These are phyloP conservation scores for Pichia sp. DNA, from an alignment of 1,139 yeast genomes.

Conservation along the genomic window DNA sequence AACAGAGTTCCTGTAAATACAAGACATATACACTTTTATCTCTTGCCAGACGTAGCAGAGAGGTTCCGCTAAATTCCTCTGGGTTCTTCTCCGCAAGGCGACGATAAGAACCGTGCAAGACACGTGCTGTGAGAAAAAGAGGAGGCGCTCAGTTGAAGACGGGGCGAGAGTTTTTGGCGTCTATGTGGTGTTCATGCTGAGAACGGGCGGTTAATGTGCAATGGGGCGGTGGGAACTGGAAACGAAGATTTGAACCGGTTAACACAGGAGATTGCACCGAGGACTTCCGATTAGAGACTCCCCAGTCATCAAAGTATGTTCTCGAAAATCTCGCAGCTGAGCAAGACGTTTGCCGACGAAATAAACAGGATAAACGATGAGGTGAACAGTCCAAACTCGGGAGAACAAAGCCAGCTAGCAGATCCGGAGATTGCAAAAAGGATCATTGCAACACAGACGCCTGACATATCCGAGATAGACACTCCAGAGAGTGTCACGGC, in stretches of 20 bases:
- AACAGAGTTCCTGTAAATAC: no score
- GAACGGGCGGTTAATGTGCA: not conserved
- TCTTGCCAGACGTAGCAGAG: no score
- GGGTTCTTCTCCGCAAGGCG: no score
- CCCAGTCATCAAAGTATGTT: conserved; percentile 42
- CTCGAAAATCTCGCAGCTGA: conserved; percentile 53
- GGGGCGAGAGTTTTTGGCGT: not conserved
- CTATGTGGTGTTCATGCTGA: not conserved
- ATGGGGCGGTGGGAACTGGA: not conserved
- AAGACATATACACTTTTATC: no score
- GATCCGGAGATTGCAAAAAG: conserved; percentile 26
- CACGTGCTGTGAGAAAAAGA: no score
- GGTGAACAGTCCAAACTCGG: conserved; percentile 23
- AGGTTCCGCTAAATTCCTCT: no score
- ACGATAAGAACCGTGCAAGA: no score
- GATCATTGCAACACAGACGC: conserved; percentile 39
- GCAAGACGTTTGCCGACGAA: conserved; percentile 66
- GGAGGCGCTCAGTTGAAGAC: not conserved
- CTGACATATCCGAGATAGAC: conserved; percentile 40
- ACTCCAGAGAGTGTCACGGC: conserved; percentile 42
- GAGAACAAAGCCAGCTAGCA: conserved; percentile 18
- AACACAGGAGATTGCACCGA: not conserved
- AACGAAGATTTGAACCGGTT: not conserved
- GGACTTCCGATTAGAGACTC: not conserved
- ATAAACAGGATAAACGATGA: conserved; percentile 34